A percentile compares a stretch with the other conserved stretches of the same genome.
phyloP scores from a whole-genome alignment of 495 filamentous ascomycete species.

The Penicillium waksmanii region DNA sequence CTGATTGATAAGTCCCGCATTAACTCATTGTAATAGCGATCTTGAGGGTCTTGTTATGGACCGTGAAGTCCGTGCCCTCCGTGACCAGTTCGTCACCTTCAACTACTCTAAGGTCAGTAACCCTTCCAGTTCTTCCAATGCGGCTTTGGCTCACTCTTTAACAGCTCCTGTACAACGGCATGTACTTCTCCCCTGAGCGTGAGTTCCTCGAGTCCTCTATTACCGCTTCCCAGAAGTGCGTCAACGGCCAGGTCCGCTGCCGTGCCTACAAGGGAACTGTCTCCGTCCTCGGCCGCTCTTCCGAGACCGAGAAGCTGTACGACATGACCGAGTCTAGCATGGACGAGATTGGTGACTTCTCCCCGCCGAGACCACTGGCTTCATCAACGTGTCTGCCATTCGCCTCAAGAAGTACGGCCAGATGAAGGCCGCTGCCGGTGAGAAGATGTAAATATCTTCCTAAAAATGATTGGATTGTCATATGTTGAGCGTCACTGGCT shows the following conservation, averaged over 20 bases:
- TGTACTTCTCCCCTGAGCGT: slow-evolving; percentile 76
- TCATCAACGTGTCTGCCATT: slow-evolving; percentile 83
- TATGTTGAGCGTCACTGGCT: slow-evolving; percentile 33
- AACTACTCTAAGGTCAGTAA: slow-evolving; percentile 64
- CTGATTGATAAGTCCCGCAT: not conserved
- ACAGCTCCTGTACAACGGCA: slow-evolving; percentile 73
- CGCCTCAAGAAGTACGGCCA: slow-evolving; percentile 88
- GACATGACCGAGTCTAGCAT: slow-evolving; percentile 77
- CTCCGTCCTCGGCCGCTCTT: slow-evolving; percentile 73
- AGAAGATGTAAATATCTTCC: slow-evolving; percentile 32
- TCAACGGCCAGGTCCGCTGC: slow-evolving; percentile 72
- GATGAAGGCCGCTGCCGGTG: slow-evolving; percentile 66
- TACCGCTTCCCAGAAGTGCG: slow-evolving; percentile 69
- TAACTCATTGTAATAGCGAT: slow-evolving; percentile 47
- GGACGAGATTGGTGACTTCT: slow-evolving; percentile 85
- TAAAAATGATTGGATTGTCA: slow-evolving; percentile 16
- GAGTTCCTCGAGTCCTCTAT: slow-evolving; percentile 78
- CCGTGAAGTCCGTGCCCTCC: slow-evolving; percentile 77
- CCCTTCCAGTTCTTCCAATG: slow-evolving; percentile 1
- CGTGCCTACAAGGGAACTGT: slow-evolving; percentile 77
- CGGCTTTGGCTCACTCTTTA: slow-evolving; percentile 1
- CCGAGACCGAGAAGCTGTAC: slow-evolving; percentile 84
- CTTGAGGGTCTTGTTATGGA: slow-evolving; percentile 87
- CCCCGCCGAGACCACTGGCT: slow-evolving; percentile 71
- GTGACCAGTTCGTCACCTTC: slow-evolving; percentile 77